phyloP scores from a whole-genome alignment of 1,284 basidiomycete species.

The Puccinia horiana region DNA sequence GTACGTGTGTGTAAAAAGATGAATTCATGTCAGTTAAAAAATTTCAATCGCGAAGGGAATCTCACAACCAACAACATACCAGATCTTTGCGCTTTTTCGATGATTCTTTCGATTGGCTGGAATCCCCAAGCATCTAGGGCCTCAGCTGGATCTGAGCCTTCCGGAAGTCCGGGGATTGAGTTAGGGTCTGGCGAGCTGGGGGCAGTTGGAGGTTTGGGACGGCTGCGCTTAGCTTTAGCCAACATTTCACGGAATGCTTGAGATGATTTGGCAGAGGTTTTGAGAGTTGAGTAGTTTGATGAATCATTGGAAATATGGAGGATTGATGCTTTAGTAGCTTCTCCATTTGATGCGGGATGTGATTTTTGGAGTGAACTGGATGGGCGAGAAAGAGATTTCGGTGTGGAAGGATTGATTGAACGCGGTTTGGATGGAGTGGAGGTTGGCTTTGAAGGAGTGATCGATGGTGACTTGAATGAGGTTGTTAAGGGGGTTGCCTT shows the following conservation, averaged over 20 bases:
- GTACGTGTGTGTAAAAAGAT: neutral
- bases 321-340: neutral
- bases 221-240: constrained; percentile 22
- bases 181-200: constrained; percentile 2
- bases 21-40: neutral
- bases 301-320: neutral
- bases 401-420: neutral
- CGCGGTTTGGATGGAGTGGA: constrained; percentile 22
- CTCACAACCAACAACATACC: constrained; percentile 5
- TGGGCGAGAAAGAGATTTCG: neutral
- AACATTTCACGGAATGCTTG: constrained; percentile 38
- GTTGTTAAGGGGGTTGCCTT: neutral
- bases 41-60: no score
- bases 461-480: neutral
- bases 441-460: constrained; percentile 7
- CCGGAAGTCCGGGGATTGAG: neutral
- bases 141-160: neutral
- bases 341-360: neutral
- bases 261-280: constrained; percentile 31
- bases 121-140: constrained; percentile 35
- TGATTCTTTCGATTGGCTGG: constrained; percentile 23
- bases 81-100: constrained; percentile 46
- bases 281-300: neutral
- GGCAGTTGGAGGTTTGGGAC: constrained; percentile 13
- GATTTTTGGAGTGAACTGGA: constrained; percentile 7